These are phyloP conservation scores for Monilinia laxa DNA, from an alignment of 2,329 filamentous ascomycete genomes.

Conservation along the genomic window DNA sequence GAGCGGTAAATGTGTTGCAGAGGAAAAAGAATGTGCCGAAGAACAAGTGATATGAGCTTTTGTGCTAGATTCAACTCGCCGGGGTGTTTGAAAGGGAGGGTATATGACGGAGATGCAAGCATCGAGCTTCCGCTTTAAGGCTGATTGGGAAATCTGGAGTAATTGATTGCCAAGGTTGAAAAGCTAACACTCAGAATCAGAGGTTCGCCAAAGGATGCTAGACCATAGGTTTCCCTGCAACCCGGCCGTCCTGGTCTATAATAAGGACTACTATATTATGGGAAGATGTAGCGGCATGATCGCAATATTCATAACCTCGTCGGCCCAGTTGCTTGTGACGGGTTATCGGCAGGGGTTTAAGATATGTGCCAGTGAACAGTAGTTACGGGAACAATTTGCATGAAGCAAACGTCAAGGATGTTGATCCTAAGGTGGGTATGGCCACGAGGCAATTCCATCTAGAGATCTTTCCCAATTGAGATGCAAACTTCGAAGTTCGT, in stretches of 20 bases:
- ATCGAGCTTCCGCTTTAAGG: conserved; percentile 40
- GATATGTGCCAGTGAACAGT: conserved; percentile 9
- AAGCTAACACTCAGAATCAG: conserved; percentile 31
- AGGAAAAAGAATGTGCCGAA: conserved; percentile 33
- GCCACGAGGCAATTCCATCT: conserved; percentile 21
- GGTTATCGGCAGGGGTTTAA: conserved; percentile 10
- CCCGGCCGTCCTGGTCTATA: conserved; percentile 32
- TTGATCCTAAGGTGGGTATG: conserved; percentile 20
- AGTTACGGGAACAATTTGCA: conserved; percentile 16
- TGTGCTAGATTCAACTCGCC: conserved; percentile 28
- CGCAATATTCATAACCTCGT: neutral
- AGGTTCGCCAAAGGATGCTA: conserved; percentile 31
- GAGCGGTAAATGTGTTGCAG: conserved; percentile 30
- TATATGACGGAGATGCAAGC: conserved; percentile 37
- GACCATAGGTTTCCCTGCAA: conserved; percentile 34
- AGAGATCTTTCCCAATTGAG: conserved; percentile 21
- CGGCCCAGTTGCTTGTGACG: conserved; percentile 10
- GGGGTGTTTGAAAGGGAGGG: conserved; percentile 32
- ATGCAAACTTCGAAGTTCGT: conserved; percentile 16
- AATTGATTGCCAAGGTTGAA: conserved; percentile 32
- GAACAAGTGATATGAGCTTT: conserved; percentile 29
- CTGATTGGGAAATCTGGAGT: conserved; percentile 41
- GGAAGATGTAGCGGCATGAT: conserved; percentile 6
- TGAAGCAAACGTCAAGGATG: conserved; percentile 16
- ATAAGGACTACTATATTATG: conserved; percentile 19